Conservation (phyloP, 176 grass and related monocot genomes). For the Olyra latifolia region DNA sequence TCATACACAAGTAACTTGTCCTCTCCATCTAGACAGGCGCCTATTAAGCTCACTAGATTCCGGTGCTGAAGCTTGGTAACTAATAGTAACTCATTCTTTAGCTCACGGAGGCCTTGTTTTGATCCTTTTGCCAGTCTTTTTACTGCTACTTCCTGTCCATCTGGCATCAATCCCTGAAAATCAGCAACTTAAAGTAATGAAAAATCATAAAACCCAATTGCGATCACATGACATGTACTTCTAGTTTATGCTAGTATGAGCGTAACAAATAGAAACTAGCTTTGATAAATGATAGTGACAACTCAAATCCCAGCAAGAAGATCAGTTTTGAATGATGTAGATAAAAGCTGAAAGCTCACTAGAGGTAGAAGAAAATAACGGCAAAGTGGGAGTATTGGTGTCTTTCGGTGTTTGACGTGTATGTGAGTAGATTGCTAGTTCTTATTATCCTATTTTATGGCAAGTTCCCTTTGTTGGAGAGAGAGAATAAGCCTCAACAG, state of each 20-base stretch:
- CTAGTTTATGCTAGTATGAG: neutral
- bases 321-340: neutral
- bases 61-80: conserved; percentile 50
- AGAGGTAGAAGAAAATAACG: neutral
- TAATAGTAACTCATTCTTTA: conserved; percentile 47
- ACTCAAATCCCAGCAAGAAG: neutral
- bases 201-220: neutral
- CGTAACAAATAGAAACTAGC: neutral
- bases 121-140: conserved; percentile 54
- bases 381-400: neutral
- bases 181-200: conserved; percentile 2
- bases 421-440: neutral
- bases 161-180: conserved; percentile 36
- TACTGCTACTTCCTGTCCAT: conserved; percentile 47
- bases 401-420: neutral
- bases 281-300: neutral
- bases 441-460: neutral
- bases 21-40: conserved; percentile 45
- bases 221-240: neutral
- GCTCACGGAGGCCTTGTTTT: conserved; percentile 49
- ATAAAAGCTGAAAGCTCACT: neutral
- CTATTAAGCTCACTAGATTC: conserved; percentile 61
- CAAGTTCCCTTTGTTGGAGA: neutral
- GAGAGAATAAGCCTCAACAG: neutral
- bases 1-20: conserved; percentile 58